A percentile compares a stretch with the other conserved stretches of the same genome.
phyloP scores from a whole-genome alignment of 192 early-diverging fungal species.

The Entomortierella beljakovae region DNA sequence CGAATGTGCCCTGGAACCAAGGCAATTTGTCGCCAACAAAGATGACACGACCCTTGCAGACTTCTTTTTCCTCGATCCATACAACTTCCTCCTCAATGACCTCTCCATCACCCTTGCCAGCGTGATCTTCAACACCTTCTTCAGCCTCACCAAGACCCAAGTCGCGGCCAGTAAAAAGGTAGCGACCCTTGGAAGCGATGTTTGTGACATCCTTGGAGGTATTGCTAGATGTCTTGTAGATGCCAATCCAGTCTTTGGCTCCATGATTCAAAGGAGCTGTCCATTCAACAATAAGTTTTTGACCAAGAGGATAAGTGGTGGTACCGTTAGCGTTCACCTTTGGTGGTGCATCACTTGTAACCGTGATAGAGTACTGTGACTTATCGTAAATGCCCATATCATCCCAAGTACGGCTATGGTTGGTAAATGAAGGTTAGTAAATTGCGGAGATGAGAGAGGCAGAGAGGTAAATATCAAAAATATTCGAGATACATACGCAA shows the following conservation, averaged over 20 bases:
- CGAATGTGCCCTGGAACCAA: constrained; percentile 90
- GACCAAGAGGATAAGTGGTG: constrained; percentile 75
- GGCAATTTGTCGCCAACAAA: constrained; percentile 80
- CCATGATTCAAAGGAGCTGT: constrained; percentile 79
- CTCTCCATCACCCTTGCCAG: constrained; percentile 52
- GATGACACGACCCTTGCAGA: constrained; percentile 54
- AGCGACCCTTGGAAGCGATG: constrained; percentile 76
- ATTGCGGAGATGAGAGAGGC: background rate
- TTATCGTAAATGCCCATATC: constrained; percentile 57
- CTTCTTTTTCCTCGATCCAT: constrained; percentile 32
- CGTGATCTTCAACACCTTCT: constrained; percentile 64
- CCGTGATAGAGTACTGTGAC: constrained; percentile 56
- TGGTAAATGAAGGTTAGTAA: background rate
- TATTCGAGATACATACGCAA: constrained; percentile 52
- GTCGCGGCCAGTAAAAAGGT: constrained; percentile 71
- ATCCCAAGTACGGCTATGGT: constrained; percentile 47
- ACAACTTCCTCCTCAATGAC: constrained; percentile 44
- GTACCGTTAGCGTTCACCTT: constrained; percentile 23
- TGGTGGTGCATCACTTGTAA: constrained; percentile 13
- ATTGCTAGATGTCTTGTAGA: constrained; percentile 86
- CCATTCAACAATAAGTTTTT: constrained; percentile 81
- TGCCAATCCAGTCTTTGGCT: constrained; percentile 91
- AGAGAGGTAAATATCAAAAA: no score
- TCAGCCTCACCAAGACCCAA: constrained; percentile 63
- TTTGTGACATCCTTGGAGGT: constrained; percentile 81